Evolutionary conservation across 371 early-diverging fungal species (phyloP).

Genomic region (Mortierella sp.): DNA sequence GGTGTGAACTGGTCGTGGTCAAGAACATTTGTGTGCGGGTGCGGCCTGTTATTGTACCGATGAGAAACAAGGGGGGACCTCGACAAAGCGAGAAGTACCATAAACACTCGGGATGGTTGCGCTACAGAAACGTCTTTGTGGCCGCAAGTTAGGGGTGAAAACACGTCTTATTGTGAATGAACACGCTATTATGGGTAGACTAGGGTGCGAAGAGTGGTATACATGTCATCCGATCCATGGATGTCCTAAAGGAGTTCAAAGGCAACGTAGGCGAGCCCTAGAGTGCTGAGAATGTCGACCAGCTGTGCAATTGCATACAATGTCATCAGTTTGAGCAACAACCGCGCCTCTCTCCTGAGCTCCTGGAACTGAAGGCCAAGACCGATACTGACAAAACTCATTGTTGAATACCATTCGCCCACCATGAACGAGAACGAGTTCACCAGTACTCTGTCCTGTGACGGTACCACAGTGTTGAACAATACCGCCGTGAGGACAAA

Average conservation of each 20-base stretch:
- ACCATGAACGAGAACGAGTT: slow-evolving; percentile 68
- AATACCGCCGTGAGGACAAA: slow-evolving; percentile 68
- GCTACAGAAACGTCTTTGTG: too few species aligned
- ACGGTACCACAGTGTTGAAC: slow-evolving; percentile 65
- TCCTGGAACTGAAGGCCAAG: slow-evolving; percentile 66
- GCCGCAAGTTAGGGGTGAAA: too few species aligned
- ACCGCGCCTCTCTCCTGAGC: slow-evolving; percentile 61
- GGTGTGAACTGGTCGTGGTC: too few species aligned
- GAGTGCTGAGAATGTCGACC: slow-evolving; percentile 67
- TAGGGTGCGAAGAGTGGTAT: too few species aligned
- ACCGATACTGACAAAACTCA: slow-evolving; percentile 72
- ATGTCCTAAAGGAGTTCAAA: slow-evolving; percentile 54
- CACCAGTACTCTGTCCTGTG: slow-evolving; percentile 55
- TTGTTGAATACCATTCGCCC: slow-evolving; percentile 71
- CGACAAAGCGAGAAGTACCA: too few species aligned
- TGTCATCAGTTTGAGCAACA: slow-evolving; percentile 62
- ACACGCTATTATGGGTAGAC: too few species aligned
- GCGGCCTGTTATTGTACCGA: too few species aligned
- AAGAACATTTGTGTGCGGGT: too few species aligned
- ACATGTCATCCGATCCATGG: too few species aligned
- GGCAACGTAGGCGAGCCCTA: slow-evolving; percentile 64
- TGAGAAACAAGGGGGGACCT: too few species aligned
- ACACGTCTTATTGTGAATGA: too few species aligned
- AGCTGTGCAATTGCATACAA: slow-evolving; percentile 67
- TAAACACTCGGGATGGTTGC: too few species aligned